Evolutionary conservation across 129 eudicot genomes (phyloP), one percentile per base, ranked within the genome.

Genomic region (Flaveria robusta): DNA sequence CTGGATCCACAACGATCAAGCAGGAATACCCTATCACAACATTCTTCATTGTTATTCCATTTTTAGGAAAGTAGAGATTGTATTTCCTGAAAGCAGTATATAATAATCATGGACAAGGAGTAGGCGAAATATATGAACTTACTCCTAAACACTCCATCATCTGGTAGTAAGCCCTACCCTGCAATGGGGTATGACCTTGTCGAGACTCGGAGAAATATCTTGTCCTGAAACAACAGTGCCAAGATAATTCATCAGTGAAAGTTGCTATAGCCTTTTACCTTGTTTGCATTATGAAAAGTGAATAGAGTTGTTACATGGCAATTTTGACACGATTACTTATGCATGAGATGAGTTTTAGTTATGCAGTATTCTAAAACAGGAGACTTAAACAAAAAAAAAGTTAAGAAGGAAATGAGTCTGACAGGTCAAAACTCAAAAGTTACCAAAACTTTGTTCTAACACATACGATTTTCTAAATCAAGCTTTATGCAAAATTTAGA

Each of bases 121-220:
- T n/a, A 59, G 24, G 73, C 10, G 68, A 8, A 10, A 19, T 42
- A 13, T 19, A 52, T 46, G 22, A 46, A 90, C 97, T 88, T 83
- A 94, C 98, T 51, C 98, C 98, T 52, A 91, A 85, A 78, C 98
- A 94, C 78, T 94, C 98, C 98, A 94, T 94, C 98, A 94, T 94
- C 86, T 94, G 97, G 84, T 94, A 94, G 82, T 94, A 94, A 63
- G 98, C 98, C 77, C 98, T 86, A 77, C 97, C 98, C 51, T 91
- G 96, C 83, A 94, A 82, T 27, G 98, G 98, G 70, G 98, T 89
- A 78, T 94, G 98, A 31, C 98, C 98, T 86, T 86, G 84, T 60
- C 98, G 87, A 74, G 98, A 89, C 82, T 94, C 96, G 3, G 98
- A 94, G 86, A 94, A 94, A 74, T 94, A 94, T 75, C 97, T 86